Conservation (phyloP, 2,329 filamentous ascomycete species). For the Colletotrichum spaethianum region DNA sequence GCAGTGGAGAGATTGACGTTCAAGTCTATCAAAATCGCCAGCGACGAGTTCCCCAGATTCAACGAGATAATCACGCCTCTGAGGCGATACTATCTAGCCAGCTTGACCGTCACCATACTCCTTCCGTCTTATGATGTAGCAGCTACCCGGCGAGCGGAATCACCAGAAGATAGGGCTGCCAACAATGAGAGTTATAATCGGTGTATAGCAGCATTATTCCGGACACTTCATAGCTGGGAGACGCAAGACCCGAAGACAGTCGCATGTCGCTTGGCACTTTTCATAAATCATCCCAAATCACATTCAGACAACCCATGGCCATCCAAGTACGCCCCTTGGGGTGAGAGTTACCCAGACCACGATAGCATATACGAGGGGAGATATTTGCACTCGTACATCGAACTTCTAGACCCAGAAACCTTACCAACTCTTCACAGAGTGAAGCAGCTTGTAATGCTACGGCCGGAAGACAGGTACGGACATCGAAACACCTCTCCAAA, state of each 20-base stretch:
- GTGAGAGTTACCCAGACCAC: neutral
- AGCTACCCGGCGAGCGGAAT: slow-evolving; percentile 8
- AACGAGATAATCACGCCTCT: neutral
- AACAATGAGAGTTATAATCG: neutral
- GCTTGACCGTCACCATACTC: slow-evolving; percentile 3
- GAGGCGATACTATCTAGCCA: neutral
- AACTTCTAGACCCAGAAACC: neutral
- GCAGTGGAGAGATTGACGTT: slow-evolving; percentile 13
- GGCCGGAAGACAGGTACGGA: neutral
- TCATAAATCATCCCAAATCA: slow-evolving; percentile 10
- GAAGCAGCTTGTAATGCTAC: neutral
- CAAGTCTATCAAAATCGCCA: slow-evolving; percentile 10
- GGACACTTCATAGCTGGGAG: neutral
- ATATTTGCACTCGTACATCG: slow-evolving; percentile 10
- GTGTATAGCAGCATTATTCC: neutral
- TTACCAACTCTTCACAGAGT: neutral
- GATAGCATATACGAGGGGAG: neutral
- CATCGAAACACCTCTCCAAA: slow-evolving; percentile 6
- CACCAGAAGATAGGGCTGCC: neutral
- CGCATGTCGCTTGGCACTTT: neutral
- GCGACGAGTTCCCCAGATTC: neutral
- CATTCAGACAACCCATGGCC: slow-evolving; percentile 6
- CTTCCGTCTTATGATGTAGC: neutral
- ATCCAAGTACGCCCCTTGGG: slow-evolving; percentile 6
- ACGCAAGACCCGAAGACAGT: neutral